Conservation (phyloP, 2,329 filamentous ascomycete genomes). For the Sclerotinia sclerotiorum region DNA sequence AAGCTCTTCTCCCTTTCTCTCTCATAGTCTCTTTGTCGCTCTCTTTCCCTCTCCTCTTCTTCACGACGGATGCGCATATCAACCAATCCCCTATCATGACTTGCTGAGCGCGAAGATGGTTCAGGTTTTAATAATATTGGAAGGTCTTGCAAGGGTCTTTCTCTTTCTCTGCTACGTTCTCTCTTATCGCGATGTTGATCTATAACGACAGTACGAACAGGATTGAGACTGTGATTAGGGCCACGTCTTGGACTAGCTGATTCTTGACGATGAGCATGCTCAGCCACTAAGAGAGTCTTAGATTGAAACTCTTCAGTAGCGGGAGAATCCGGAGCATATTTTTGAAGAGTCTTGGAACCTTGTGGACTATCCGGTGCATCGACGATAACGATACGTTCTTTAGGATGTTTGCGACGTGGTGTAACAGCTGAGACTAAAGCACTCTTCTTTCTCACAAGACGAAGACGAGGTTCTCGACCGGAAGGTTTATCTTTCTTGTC, state of each 20-base stretch:
- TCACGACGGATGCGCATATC: constrained; percentile 18
- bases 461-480: constrained; percentile 43
- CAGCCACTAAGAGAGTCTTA: constrained; percentile 36
- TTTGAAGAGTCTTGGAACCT: constrained; percentile 46
- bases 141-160: neutral
- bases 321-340: constrained; percentile 44
- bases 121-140: constrained; percentile 16
- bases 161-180: constrained; percentile 15
- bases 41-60: constrained; percentile 11
- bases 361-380: constrained; percentile 49
- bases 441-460: constrained; percentile 38
- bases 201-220: constrained; percentile 23
- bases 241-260: constrained; percentile 26
- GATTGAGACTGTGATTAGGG: constrained; percentile 29
- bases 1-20: neutral
- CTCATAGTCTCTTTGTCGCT: constrained; percentile 11
- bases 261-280: constrained; percentile 31
- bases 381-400: constrained; percentile 49
- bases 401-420: constrained; percentile 38
- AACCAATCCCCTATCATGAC: constrained; percentile 4
- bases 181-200: constrained; percentile 12
- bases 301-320: constrained; percentile 36
- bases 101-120: constrained; percentile 6
- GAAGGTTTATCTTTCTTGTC: constrained; percentile 35
- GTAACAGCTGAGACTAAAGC: constrained; percentile 30